Evolutionary conservation across 345 rosid genomes (phyloP), one percentile per base, ranked within the genome.

Genomic region (Corymbia maculata): DNA sequence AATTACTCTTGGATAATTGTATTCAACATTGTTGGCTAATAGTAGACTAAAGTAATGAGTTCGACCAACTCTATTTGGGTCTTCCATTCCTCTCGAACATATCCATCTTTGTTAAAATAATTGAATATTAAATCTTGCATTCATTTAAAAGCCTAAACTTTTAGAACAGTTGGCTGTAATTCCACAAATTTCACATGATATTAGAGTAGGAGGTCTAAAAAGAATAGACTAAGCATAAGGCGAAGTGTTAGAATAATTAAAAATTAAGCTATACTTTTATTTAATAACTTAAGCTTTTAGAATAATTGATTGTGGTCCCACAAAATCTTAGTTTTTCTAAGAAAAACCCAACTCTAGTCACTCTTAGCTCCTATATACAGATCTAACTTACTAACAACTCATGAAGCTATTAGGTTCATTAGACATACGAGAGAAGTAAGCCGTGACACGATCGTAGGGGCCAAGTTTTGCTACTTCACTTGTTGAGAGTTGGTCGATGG

Each of bases 221-320:
- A 55, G 61, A 55, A 8, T 1, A 3, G 1, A 55, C 26, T 55
- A 8, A 55, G 16, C 4, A 55, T 55, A 55, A 55, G 22, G 61
- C 11, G 22, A 55, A 22, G 0, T 22, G 13, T 22, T 55, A 22
- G 61, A 55, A 22, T 55, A 55, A 55, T 55, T 21, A 55, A 50
- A 50, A 9, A 13, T 50, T 10, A 50, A 55, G 22, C 22, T 8
- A 55, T 12, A 0, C 9, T 0, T 55, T 55, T 1, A 55, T 55
- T 55, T 55, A 22, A 55, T 55, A 55, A 4, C 13, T 55, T 55
- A 55, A 55, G 5, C 22, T 55, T 55, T 22, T 22, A 8, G 11
- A 55, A 21, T 0, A 22, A 1, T 55, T 55, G 2, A 21, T 22
- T 8, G 0, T 55, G 9, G 21, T 55, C 13, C 1, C 5, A 55